Percentiles rank a stretch among this genome's conserved stretches.
phyloP scores from a whole-genome alignment of 2,329 filamentous ascomycete species.

The Pyricularia pennisetigena region DNA sequence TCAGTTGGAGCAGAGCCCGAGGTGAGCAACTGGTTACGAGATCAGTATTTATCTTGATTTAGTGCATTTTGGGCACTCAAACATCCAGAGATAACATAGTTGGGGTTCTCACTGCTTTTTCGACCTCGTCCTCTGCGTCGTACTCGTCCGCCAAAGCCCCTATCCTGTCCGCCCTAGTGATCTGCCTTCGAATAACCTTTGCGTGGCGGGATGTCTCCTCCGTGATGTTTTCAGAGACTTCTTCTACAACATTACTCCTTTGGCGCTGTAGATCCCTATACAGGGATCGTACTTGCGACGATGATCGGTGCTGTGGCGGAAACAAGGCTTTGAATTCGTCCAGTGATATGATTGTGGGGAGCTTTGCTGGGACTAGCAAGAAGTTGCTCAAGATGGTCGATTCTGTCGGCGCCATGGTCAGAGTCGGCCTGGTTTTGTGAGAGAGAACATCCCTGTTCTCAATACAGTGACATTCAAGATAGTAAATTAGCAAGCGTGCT shows the following conservation, averaged over 20 bases:
- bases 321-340: constrained; percentile 70
- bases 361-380: constrained; percentile 63
- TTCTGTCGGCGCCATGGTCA: constrained; percentile 63
- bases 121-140: constrained; percentile 55
- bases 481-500: neutral
- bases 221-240: constrained; percentile 54
- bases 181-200: constrained; percentile 45
- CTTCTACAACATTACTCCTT: constrained; percentile 58
- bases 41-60: neutral
- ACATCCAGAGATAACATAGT: neutral
- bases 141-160: constrained; percentile 43
- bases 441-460: neutral
- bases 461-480: neutral
- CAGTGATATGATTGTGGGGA: constrained; percentile 64
- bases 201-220: constrained; percentile 50
- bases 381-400: constrained; percentile 67
- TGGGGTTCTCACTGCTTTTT: constrained; percentile 37
- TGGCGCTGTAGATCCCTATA: constrained; percentile 74
- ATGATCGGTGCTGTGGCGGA: constrained; percentile 54
- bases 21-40: neutral
- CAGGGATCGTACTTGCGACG: constrained; percentile 57
- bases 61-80: too few relatives aligned
- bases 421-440: neutral
- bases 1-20: neutral
- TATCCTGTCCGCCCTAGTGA: constrained; percentile 38